phyloP scores from a whole-genome alignment of 768 basidiomycete genomes.

The Pseudohyphozyma bogoriensis region DNA sequence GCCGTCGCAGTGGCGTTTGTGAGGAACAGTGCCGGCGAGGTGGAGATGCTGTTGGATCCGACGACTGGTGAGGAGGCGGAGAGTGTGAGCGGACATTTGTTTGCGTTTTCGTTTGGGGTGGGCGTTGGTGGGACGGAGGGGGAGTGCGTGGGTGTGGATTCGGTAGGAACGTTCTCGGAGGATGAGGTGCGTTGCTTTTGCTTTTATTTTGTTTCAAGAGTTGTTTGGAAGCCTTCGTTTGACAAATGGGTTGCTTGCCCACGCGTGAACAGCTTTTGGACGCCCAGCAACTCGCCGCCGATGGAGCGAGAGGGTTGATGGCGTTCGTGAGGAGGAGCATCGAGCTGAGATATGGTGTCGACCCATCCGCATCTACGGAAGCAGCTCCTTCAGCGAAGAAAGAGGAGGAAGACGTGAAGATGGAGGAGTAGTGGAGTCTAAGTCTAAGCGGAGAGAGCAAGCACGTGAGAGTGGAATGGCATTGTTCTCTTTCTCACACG shows the following conservation, averaged over 20 bases:
- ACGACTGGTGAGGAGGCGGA: slow-evolving; percentile 33
- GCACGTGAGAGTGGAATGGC: too few species aligned
- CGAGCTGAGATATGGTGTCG: slow-evolving; percentile 23
- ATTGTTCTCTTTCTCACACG: too few species aligned
- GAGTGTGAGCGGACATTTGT: slow-evolving; percentile 23
- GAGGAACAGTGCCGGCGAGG: slow-evolving; percentile 11
- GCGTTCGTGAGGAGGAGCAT: slow-evolving; percentile 28
- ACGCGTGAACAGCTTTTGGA: slow-evolving; percentile 17
- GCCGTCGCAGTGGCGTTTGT: slow-evolving; percentile 31
- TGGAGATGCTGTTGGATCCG: slow-evolving; percentile 37
- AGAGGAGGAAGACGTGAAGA: too few species aligned
- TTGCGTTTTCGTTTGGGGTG: slow-evolving; percentile 27
- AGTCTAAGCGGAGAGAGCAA: too few species aligned
- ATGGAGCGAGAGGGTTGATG: slow-evolving; percentile 7
- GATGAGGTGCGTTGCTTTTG: slow-evolving; percentile 17
- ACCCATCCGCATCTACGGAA: background rate
- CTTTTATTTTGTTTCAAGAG: background rate
- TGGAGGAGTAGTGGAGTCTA: too few species aligned
- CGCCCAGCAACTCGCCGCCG: slow-evolving; percentile 23
- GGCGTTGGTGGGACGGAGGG: slow-evolving; percentile 21
- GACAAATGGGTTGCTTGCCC: background rate
- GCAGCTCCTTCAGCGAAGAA: too few species aligned
- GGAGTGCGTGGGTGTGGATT: slow-evolving; percentile 22
- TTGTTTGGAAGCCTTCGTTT: too few species aligned
- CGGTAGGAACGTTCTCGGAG: slow-evolving; percentile 8